phyloP scores from a whole-genome alignment of 805 yeast species.

The Ogataea pini region DNA sequence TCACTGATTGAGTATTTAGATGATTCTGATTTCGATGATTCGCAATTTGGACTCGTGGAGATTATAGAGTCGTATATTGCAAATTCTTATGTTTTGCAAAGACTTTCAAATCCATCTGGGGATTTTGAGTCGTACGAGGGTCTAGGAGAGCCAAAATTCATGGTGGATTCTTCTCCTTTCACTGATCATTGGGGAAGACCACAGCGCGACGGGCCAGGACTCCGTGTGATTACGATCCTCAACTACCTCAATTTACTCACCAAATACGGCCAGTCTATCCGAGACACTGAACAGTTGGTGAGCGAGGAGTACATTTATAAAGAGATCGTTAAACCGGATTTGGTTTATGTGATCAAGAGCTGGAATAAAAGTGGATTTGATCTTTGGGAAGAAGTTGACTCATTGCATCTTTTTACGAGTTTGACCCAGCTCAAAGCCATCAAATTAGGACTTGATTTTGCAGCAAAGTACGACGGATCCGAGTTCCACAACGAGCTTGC shows the following conservation, averaged over 20 bases:
- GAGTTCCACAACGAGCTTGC: conserved; percentile 35
- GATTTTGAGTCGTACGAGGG: conserved; percentile 51
- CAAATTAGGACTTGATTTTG: conserved; percentile 50
- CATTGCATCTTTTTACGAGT: conserved; percentile 78
- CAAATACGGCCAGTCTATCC: conserved; percentile 30
- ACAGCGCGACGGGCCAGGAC: conserved; percentile 92
- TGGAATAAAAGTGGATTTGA: conserved; percentile 79
- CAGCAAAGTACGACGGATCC: conserved; percentile 33
- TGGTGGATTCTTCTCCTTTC: conserved; percentile 65
- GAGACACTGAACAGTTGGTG: conserved; percentile 32
- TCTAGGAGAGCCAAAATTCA: conserved; percentile 89
- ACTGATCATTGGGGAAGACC: conserved; percentile 87
- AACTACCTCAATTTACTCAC: conserved; percentile 51
- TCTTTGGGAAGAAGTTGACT: conserved; percentile 86
- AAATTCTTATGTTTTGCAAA: conserved; percentile 60
- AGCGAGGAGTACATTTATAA: conserved; percentile 43
- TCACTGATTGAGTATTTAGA: conserved; percentile 58
- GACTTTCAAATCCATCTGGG: conserved; percentile 71
- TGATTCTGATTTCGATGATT: conserved; percentile 38
- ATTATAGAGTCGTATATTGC: conserved; percentile 61
- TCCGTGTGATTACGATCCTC: conserved; percentile 66
- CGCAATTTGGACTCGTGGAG: conserved; percentile 19
- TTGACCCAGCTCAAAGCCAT: conserved; percentile 73
- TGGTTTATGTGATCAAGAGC: conserved; percentile 56
- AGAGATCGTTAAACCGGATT: conserved; percentile 65